Evolutionary conservation across 176 grass and related monocot species (phyloP), one percentile per base, ranked within the genome.

Genomic region (Urochloa ruziziensis): DNA sequence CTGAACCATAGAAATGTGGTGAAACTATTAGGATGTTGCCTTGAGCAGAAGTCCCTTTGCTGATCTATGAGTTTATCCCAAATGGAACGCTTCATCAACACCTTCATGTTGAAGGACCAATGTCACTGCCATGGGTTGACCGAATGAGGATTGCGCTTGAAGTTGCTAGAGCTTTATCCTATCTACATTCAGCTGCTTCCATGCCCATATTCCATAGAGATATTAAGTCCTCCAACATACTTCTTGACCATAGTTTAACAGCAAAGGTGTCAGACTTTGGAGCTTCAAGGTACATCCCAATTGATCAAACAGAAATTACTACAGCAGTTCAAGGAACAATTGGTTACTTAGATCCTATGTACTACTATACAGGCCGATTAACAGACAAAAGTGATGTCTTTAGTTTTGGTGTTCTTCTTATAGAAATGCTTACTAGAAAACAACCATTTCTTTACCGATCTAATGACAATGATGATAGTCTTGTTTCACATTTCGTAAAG

Each of bases 41-140:
- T 91, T 29, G 89, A 94, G 54, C 89, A 18, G 75, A 91, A 73
- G 86, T 94, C 0, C 86, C 82, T 1, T 21, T 94, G 3, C 36
- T 94, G 5, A 62, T 94, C 23, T 93, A 90, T 25, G 92, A 94
- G 15, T 94, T 94, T n/a, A 91, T 94, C 29, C 83, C 86, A 57
- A 94, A 91, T 68, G 86, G 86, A 61, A 75, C 79, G 9, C 79
- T 94, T 13, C 24, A 60, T 32, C 46, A 86, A 2, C 78, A 86
- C 63, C 78, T 94, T 23, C 85, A 88, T 58, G 12, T 46, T 27
- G 42, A 88, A 19, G 86, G 40, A 1, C 19, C 61, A 2, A 21
- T 1, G 19, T 83, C 82, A 16, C 33, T 94, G 18, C 12, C 61
- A 27, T 91, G 86, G 88, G 52, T 86, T 19, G 74, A 84, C 13